phyloP scores from a whole-genome alignment of 1,284 basidiomycete genomes.

The Rhodotorula sp. region DNA sequence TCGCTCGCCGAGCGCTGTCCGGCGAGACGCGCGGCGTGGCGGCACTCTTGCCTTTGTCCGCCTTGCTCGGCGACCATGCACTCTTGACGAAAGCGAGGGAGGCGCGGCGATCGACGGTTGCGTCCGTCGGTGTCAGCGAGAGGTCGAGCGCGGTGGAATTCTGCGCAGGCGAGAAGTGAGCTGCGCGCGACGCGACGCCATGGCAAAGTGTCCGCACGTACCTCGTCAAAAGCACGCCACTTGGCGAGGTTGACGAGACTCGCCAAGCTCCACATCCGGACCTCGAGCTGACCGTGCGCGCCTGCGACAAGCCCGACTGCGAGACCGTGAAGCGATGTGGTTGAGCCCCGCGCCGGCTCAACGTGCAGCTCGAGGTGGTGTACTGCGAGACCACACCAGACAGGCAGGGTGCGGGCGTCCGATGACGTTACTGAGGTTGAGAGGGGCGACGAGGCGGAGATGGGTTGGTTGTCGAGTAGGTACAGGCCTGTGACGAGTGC shows the following conservation, averaged over 20 bases:
- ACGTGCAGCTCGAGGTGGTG: constrained; percentile 24
- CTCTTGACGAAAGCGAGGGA: neutral
- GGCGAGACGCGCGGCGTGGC: neutral
- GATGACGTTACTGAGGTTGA: neutral
- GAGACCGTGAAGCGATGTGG: constrained; percentile 12
- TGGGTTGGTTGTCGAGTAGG: constrained; percentile 23
- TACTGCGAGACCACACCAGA: constrained; percentile 30
- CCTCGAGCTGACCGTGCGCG: neutral
- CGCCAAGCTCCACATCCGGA: constrained; percentile 36
- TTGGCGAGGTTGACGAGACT: constrained; percentile 30
- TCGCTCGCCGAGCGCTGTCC: too few species aligned
- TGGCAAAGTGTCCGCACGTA: neutral
- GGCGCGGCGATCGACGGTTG: neutral
- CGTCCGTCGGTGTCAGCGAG: neutral
- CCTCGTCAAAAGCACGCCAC: constrained; percentile 28
- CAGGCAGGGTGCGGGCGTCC: constrained; percentile 7
- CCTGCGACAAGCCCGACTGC: constrained; percentile 12
- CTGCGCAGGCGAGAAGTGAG: neutral
- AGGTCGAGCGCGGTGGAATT: constrained; percentile 3
- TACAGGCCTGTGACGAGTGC: constrained; percentile 11
- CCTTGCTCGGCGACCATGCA: neutral
- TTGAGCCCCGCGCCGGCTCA: neutral
- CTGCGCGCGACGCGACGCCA: neutral
- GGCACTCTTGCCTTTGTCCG: neutral
- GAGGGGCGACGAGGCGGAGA: constrained; percentile 7